These are phyloP conservation scores for Yarrowia galli DNA, from an alignment of 1,139 yeast species.

Conservation along the genomic window DNA sequence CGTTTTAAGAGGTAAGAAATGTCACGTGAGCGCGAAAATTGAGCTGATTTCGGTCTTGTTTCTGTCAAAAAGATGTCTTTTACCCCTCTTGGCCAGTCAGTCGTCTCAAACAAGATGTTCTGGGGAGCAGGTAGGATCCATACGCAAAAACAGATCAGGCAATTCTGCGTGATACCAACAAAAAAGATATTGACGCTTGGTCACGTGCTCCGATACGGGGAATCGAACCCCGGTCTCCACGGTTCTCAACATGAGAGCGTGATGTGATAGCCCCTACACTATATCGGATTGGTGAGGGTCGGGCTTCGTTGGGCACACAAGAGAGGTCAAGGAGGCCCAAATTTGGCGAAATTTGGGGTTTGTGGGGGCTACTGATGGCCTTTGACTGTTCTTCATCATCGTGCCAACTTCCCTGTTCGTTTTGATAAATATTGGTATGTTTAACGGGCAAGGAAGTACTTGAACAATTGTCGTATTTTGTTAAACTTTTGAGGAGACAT, in stretches of 20 bases:
- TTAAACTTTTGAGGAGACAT: no score
- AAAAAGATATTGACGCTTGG: background rate
- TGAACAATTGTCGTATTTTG: no score
- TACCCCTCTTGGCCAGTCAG: no score
- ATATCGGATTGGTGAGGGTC: slow-evolving; percentile 18
- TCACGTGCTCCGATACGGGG: slow-evolving; percentile 33
- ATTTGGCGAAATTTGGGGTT: background rate
- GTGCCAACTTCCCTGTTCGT: no score
- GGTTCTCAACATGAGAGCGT: slow-evolving; percentile 31
- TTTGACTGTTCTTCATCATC: no score
- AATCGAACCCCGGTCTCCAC: slow-evolving; percentile 35
- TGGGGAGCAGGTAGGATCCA: background rate
- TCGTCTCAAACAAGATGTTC: no score
- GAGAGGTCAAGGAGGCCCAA: background rate
- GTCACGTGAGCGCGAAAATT: background rate
- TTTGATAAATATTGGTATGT: no score
- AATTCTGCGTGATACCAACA: background rate
- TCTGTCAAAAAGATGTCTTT: no score
- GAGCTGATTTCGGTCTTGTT: no score
- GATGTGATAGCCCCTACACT: slow-evolving; percentile 34
- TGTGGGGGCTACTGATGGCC: no score
- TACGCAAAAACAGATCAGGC: background rate
- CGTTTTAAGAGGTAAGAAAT: background rate
- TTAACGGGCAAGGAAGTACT: no score
- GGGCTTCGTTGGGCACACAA: background rate